phyloP scores from a whole-genome alignment of 2,329 filamentous ascomycete genomes.

The Ramularia endophylla region DNA sequence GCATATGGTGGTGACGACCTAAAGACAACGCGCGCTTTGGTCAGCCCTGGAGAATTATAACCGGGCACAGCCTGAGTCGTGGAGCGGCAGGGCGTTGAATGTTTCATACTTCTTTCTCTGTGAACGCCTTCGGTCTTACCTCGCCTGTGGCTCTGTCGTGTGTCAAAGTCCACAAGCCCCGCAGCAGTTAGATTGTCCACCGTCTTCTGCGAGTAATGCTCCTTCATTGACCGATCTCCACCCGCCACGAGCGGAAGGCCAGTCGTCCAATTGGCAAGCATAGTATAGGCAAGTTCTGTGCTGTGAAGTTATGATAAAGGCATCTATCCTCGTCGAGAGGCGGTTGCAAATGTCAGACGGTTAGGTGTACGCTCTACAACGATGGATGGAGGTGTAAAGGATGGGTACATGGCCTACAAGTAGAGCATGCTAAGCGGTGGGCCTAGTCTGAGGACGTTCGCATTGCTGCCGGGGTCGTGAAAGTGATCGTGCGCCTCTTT shows the following conservation, averaged over 20 bases:
- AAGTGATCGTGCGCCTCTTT: too few species aligned
- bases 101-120: conserved; percentile 19
- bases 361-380: conserved; percentile 6
- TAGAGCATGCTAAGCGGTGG: too few species aligned
- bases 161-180: conserved; percentile 12
- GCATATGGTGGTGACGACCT: conserved; percentile 14
- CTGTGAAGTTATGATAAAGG: conserved; percentile 3
- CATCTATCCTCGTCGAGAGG: too few species aligned
- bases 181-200: conserved; percentile 14
- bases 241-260: conserved; percentile 8
- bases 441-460: too few species aligned
- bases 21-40: conserved; percentile 13
- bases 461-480: too few species aligned
- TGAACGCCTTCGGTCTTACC: conserved; percentile 12
- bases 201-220: conserved; percentile 14
- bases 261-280: conserved; percentile 14
- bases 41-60: conserved; percentile 15
- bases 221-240: conserved; percentile 12
- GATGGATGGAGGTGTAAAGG: neutral
- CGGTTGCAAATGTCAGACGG: too few species aligned
- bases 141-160: conserved; percentile 5
- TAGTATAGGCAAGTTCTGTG: conserved; percentile 6
- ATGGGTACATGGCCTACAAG: conserved; percentile 6
- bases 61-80: conserved; percentile 8
- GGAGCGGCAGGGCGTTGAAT: conserved; percentile 5